Evolutionary conservation across 495 filamentous ascomycete genomes (phyloP).

Genomic region (Stereocaulon alpinum): DNA sequence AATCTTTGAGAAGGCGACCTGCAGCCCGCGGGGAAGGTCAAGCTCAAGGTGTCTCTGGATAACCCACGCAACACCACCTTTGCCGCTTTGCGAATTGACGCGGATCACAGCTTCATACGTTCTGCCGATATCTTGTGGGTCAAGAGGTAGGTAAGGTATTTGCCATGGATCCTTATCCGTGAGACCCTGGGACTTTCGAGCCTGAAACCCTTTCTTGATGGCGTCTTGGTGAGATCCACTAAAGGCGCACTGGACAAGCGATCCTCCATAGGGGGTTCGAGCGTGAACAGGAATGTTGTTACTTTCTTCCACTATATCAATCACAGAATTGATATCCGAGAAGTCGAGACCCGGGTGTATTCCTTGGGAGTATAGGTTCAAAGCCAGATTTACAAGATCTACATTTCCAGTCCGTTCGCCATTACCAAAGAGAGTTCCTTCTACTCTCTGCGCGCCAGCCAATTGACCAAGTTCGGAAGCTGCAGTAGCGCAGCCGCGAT

Average conservation of each 20-base stretch:
- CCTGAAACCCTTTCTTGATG: slow-evolving; percentile 91
- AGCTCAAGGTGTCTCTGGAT: slow-evolving; percentile 81
- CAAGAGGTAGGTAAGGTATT: slow-evolving; percentile 87
- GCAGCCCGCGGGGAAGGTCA: slow-evolving; percentile 84
- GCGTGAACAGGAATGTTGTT: slow-evolving; percentile 93
- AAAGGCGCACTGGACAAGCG: slow-evolving; percentile 81
- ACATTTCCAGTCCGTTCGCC: slow-evolving; percentile 96
- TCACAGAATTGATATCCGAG: slow-evolving; percentile 77
- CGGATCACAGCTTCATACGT: slow-evolving; percentile 97
- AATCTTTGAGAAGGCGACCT: slow-evolving; percentile 80
- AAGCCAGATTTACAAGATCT: slow-evolving; percentile 83
- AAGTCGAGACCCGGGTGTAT: slow-evolving; percentile 84
- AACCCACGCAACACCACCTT: slow-evolving; percentile 92
- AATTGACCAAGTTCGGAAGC: slow-evolving; percentile 91
- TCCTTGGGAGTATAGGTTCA: slow-evolving; percentile 96
- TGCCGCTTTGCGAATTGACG: slow-evolving; percentile 93
- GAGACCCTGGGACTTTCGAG: slow-evolving; percentile 49
- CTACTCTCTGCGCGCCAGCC: slow-evolving; percentile 92
- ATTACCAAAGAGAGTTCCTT: slow-evolving; percentile 92
- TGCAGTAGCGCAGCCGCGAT: slow-evolving; percentile 79
- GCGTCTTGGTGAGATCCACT: slow-evolving; percentile 92
- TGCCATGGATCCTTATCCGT: slow-evolving; percentile 53
- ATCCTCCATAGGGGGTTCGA: slow-evolving; percentile 80
- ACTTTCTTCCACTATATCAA: slow-evolving; percentile 80
- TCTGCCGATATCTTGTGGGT: slow-evolving; percentile 86